phyloP scores from a whole-genome alignment of 306 rosid genomes.

The Rosa multiflora region DNA sequence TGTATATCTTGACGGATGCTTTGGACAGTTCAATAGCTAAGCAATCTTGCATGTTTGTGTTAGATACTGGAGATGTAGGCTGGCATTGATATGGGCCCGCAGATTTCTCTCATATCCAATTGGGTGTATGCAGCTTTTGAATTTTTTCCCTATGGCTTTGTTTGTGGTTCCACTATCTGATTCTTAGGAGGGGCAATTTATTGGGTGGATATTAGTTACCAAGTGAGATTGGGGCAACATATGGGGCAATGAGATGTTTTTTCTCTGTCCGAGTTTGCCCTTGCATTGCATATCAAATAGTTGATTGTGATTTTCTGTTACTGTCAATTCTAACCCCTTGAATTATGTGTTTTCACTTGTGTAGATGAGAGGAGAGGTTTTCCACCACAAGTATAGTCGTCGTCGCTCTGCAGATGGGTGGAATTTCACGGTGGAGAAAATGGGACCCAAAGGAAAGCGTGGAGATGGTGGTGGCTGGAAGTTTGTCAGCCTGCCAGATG shows the following conservation, averaged over 20 bases:
- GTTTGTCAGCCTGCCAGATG: slow-evolving; percentile 82
- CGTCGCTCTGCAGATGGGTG: slow-evolving; percentile 74
- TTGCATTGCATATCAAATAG: not conserved
- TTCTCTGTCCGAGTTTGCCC: not conserved
- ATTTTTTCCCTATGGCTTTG: not conserved
- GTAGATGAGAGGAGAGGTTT: slow-evolving; percentile 88
- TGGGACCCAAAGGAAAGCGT: slow-evolving; percentile 78
- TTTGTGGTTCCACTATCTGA: not conserved
- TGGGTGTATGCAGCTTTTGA: not conserved
- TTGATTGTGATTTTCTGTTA: not conserved
- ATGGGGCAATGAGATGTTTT: not conserved
- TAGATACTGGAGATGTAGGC: not conserved
- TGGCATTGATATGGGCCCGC: not conserved
- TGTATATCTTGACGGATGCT: not conserved
- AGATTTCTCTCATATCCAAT: not conserved
- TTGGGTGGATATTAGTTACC: slow-evolving; percentile 4
- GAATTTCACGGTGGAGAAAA: slow-evolving; percentile 76
- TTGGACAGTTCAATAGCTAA: not conserved
- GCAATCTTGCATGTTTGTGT: not conserved
- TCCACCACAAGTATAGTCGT: slow-evolving; percentile 73
- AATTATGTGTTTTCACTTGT: slow-evolving; percentile 28
- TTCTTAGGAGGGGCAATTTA: not conserved
- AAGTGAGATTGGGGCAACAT: not conserved
- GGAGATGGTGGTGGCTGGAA: slow-evolving; percentile 91
- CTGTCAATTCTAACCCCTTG: not conserved